Evolutionary conservation across 2,329 filamentous ascomycete species (phyloP).

Genomic region (Penicillium capsulatum): DNA sequence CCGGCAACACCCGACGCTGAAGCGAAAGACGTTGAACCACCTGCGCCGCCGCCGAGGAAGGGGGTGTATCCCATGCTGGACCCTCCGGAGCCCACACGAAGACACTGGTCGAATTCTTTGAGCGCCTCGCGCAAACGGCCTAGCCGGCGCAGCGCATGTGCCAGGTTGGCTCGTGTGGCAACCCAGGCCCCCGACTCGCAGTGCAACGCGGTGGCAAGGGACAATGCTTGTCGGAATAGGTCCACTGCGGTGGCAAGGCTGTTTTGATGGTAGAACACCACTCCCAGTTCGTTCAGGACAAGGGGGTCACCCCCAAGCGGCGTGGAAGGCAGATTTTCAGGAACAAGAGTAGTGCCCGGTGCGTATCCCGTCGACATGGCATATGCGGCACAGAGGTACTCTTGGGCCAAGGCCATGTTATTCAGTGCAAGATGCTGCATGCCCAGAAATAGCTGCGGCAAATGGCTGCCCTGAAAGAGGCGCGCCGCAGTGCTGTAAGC

Average conservation of each 20-base stretch:
- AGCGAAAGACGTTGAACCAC: conserved; percentile 33
- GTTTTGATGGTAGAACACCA: conserved; percentile 92
- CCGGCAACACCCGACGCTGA: conserved; percentile 41
- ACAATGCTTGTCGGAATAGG: conserved; percentile 73
- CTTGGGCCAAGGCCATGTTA: conserved; percentile 88
- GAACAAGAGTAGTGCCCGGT: conserved; percentile 25
- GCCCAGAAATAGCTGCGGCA: conserved; percentile 90
- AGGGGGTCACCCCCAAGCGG: conserved; percentile 63
- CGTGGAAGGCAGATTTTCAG: conserved; percentile 19
- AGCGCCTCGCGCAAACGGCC: conserved; percentile 68
- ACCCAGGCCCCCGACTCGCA: conserved; percentile 79
- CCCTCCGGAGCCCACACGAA: conserved; percentile 71
- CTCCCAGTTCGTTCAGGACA: conserved; percentile 89
- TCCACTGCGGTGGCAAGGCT: conserved; percentile 69
- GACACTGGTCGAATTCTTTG: conserved; percentile 77
- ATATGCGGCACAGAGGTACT: conserved; percentile 89
- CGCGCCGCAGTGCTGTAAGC: conserved; percentile 94
- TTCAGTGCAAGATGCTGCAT: conserved; percentile 98
- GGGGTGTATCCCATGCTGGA: conserved; percentile 74
- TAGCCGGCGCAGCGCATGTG: conserved; percentile 75
- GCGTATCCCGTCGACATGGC: conserved; percentile 48
- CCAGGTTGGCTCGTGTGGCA: conserved; percentile 80
- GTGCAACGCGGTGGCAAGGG: conserved; percentile 73
- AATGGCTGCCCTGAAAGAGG: conserved; percentile 92
- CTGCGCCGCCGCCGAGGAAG: conserved; percentile 44